Evolutionary conservation across 257 asterid species (phyloP), one percentile per base, ranked within the genome.

Genomic region (Anisodus tanguticus): DNA sequence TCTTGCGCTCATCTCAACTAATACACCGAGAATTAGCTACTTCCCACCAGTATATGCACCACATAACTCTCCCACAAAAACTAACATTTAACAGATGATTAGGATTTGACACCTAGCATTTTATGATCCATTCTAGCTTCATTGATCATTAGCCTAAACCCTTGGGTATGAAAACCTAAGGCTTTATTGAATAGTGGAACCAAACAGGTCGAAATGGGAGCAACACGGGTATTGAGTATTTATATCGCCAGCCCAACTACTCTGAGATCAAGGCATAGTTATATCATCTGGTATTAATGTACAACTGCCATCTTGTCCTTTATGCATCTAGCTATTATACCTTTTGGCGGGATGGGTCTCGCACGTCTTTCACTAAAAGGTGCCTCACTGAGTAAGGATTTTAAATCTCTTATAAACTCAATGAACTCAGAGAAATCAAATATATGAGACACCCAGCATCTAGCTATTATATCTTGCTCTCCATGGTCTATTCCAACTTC

Each of bases 251-350:
- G 37, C 39, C 39, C 19, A 69, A 71, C 58, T n/a, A 45, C 11
- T 70, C 31, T 43, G 37, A 26, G 26, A 70, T 9, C 16, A 4
- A 45, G 19, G 57, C 26, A 8, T 22, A 43, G 5, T 17, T 43
- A n/a, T 71, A 26, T 71, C 79, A 71, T 71, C 79, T n/a, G 47
- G 79, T 45, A 71, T 31, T 51, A 51, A 51, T 3, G 12, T 51
- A 51, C 12, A 51, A 51, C 55, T 51, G 10, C 7, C 10, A 8
- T 6, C 55, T 51, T 51, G 55, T 51, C 55, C 55, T 51, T 7
- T 51, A 51, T 51, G 55, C 55, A 41, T 41, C 4, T 41, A 41
- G 45, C 45, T 41, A 41, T 41, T 31, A 31, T 31, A 31, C 35
- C 35, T 31, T 31, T 31, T 31, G 35, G 35, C 35, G 35, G 35